phyloP scores from a whole-genome alignment of 2,329 filamentous ascomycete species.

The Colletotrichum coccodes region DNA sequence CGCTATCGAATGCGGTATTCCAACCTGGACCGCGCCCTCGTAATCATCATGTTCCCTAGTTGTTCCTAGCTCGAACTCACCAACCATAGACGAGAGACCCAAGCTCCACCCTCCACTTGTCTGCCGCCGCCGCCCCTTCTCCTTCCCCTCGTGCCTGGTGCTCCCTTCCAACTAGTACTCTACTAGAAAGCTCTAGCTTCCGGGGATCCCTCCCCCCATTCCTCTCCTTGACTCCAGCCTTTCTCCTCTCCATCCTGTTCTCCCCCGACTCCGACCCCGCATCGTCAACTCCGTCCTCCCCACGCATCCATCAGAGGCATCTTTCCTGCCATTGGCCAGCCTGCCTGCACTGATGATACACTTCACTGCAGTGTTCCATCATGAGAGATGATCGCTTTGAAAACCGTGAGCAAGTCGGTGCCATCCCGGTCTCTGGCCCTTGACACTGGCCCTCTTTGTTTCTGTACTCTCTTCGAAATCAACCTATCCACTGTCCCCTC shows the following conservation, averaged over 20 bases:
- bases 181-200: constrained; percentile 5
- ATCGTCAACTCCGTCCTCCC: constrained; percentile 26
- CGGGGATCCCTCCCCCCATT: neutral
- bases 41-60: constrained; percentile 20
- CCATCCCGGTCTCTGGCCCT: constrained; percentile 15
- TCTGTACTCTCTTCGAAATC: constrained; percentile 7
- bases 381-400: constrained; percentile 25
- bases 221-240: neutral
- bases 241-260: constrained; percentile 6
- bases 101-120: neutral
- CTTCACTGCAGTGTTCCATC: constrained; percentile 24
- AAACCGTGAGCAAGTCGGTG: constrained; percentile 3
- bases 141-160: neutral
- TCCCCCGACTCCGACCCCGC: constrained; percentile 21
- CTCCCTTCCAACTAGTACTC: neutral
- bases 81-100: neutral
- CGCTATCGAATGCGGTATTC: constrained; percentile 10
- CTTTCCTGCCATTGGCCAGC: constrained; percentile 13
- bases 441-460: neutral
- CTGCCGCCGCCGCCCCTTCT: neutral
- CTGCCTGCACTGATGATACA: constrained; percentile 19
- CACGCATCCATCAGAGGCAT: constrained; percentile 27
- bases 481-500: constrained; percentile 20
- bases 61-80: neutral
- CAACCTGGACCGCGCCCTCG: constrained; percentile 5